These are phyloP conservation scores for Microbotryomycetes sp. DNA, from an alignment of 1,284 basidiomycete species.

Conservation along the genomic window DNA sequence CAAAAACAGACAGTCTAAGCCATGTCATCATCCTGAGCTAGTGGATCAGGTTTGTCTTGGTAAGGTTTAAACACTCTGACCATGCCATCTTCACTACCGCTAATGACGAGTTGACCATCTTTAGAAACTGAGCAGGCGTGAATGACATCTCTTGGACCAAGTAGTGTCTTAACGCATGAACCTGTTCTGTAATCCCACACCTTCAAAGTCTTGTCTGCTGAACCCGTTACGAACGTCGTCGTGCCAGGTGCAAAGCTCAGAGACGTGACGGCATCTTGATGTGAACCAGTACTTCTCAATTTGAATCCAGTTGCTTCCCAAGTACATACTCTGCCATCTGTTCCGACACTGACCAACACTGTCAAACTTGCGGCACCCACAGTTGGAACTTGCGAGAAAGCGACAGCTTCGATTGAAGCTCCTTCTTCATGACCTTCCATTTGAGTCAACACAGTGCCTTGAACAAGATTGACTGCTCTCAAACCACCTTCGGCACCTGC, in stretches of 20 bases:
- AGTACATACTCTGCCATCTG: slow-evolving; percentile 87
- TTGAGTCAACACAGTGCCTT: slow-evolving; percentile 72
- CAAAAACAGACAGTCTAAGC: too few relatives aligned
- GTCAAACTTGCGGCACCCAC: slow-evolving; percentile 51
- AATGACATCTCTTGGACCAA: slow-evolving; percentile 76
- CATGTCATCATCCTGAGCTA: not conserved
- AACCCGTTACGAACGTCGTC: slow-evolving; percentile 71
- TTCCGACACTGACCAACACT: slow-evolving; percentile 78
- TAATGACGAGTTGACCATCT: slow-evolving; percentile 42
- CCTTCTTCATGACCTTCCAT: slow-evolving; percentile 85
- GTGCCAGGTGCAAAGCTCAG: slow-evolving; percentile 61
- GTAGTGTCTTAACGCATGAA: slow-evolving; percentile 66
- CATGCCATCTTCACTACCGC: slow-evolving; percentile 43
- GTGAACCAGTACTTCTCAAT: slow-evolving; percentile 68
- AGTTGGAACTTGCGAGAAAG: slow-evolving; percentile 61
- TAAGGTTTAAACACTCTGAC: slow-evolving; percentile 38
- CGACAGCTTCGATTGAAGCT: slow-evolving; percentile 73
- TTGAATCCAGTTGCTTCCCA: slow-evolving; percentile 87
- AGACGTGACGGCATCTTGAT: slow-evolving; percentile 80
- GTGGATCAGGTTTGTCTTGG: slow-evolving; percentile 25
- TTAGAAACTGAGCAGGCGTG: slow-evolving; percentile 61
- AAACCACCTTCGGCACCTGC: slow-evolving; percentile 78
- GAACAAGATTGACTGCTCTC: slow-evolving; percentile 75
- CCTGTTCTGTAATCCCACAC: slow-evolving; percentile 93
- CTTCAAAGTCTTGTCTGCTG: slow-evolving; percentile 74